Evolutionary conservation across 1,284 basidiomycete species (phyloP).

Genomic region (Rhizoctonia solani): DNA sequence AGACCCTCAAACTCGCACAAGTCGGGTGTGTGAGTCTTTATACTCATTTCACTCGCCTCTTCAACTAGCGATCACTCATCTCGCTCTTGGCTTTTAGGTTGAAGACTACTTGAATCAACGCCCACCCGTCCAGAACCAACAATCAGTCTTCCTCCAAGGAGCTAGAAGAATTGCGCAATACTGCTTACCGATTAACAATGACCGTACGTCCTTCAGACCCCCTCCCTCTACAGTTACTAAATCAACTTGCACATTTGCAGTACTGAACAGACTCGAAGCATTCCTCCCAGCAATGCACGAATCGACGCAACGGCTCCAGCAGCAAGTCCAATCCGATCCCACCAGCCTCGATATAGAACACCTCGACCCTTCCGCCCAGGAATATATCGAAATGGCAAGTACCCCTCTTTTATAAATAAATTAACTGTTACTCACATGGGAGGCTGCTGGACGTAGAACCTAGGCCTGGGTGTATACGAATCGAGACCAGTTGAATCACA

Average conservation of each 20-base stretch:
- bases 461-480: slow-evolving; percentile 29
- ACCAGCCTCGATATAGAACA: slow-evolving; percentile 24
- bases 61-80: background rate
- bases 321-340: slow-evolving; percentile 6
- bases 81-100: background rate
- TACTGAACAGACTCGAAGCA: slow-evolving; percentile 4
- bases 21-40: slow-evolving; percentile 32
- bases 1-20: slow-evolving; percentile 26
- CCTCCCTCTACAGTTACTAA: background rate
- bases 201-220: background rate
- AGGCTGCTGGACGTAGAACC: background rate
- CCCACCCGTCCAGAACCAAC: background rate
- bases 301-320: slow-evolving; percentile 17
- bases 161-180: slow-evolving; percentile 10
- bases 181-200: background rate
- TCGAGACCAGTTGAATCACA: slow-evolving; percentile 5
- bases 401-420: background rate
- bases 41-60: background rate
- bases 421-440: background rate
- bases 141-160: slow-evolving; percentile 14
- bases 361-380: slow-evolving; percentile 6
- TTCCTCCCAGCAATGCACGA: slow-evolving; percentile 30
- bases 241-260: background rate
- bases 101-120: background rate
- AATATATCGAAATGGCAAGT: slow-evolving; percentile 31